Base-by-base conservation (phyloP, 202 grass and related monocot genomes). In the Carex arenaria region DNA sequence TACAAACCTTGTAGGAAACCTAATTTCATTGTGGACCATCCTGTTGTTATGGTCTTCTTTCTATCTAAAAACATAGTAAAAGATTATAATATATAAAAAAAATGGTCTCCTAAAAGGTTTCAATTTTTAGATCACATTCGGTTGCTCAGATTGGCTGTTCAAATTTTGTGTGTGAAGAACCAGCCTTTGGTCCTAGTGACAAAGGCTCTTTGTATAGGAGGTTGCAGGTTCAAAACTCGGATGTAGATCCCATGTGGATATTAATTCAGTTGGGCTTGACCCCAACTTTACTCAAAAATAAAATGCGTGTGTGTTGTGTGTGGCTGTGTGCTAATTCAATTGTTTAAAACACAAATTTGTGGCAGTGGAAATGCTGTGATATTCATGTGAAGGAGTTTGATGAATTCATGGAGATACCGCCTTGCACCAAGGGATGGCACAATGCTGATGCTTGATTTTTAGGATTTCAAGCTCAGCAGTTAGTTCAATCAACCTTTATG, bases 301-400 rank as follows among this genome's bases (percentile, higher is more conserved):
- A 40, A 40, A 40, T 40, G 38, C 7, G 32, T 34, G 38, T 19
- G 13, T 13, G 17, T 19, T 32, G 23, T 23, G 14, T 31, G 20
- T 76, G 45, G 14, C 34, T 23, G 14, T 31, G 20, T 76, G 45
- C 26, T 56, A 18, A 76, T 76, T 76, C 26, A 17, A 55, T 56
- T 76, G 38, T 75, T 76, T 19, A 31, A 54, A 72, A 64, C 18
- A 32, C 26, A 32, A 78, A 17, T 75, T 82, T 56, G 42, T 59
- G 71, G 82, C 86, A 98, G 96, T 98, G 96, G 96, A 98, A 98
- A 86, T 98, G 96, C 43, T 95, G 96, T 67, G 89, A 95, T 85
- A 32, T 98, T 76, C 93, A 95, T 79, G 96, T 92, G 53, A 98
- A 95, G 83, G 96, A 98, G 57, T 98, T 98, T 64, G 93, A 95